Evolutionary conservation across 1,284 basidiomycete species (phyloP).

Genomic region (Mixia osmundae): DNA sequence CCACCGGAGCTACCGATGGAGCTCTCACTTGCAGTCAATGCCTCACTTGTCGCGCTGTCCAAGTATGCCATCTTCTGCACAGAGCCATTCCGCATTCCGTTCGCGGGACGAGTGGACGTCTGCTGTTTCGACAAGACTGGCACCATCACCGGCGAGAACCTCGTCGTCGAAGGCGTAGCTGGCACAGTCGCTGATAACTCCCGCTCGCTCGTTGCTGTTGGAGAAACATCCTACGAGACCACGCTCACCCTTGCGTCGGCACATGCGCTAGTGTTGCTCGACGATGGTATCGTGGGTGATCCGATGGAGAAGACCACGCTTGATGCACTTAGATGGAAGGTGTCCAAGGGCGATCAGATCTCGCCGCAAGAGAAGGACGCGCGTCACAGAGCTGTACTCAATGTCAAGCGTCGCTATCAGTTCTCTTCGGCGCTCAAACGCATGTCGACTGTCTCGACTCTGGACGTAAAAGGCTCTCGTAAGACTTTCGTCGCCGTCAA

Average conservation of each 20-base stretch:
- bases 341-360: conserved; percentile 50
- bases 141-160: conserved; percentile 79
- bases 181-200: conserved; percentile 36
- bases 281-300: conserved; percentile 72
- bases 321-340: conserved; percentile 71
- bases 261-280: conserved; percentile 78
- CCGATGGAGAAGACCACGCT: conserved; percentile 98
- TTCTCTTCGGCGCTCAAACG: conserved; percentile 87
- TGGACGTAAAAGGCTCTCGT: conserved; percentile 21
- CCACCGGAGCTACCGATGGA: conserved; percentile 94
- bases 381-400: conserved; percentile 35
- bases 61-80: conserved; percentile 94
- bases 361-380: neutral
- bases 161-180: conserved; percentile 78
- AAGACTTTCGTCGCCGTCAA: conserved; percentile 40
- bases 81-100: conserved; percentile 87
- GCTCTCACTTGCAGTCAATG: conserved; percentile 77
- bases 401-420: conserved; percentile 71
- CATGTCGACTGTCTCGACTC: conserved; percentile 67
- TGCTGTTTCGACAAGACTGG: conserved; percentile 98
- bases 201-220: conserved; percentile 49
- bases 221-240: conserved; percentile 49
- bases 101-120: conserved; percentile 74
- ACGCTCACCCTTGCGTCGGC: conserved; percentile 75
- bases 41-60: conserved; percentile 70